Evolutionary conservation across 805 yeast species (phyloP).

Genomic region (Naumovozyma castellii): DNA sequence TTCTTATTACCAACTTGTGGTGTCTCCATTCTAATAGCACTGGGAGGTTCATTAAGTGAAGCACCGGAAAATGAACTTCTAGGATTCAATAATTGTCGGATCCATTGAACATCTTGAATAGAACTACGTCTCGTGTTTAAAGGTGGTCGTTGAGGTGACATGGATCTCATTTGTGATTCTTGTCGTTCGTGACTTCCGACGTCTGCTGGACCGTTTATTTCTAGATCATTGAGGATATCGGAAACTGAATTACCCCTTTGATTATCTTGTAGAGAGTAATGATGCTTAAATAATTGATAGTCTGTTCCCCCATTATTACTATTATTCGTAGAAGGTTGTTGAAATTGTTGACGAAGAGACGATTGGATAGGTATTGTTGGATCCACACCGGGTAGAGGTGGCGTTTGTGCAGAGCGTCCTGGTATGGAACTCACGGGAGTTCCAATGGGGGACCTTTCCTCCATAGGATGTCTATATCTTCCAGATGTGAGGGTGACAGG

Average conservation of each 20-base stretch:
- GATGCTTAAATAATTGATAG: slow-evolving; percentile 21
- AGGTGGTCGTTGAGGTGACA: not conserved
- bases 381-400: too few relatives aligned
- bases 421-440: slow-evolving; percentile 7
- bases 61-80: slow-evolving; percentile 29
- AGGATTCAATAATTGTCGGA: slow-evolving; percentile 28
- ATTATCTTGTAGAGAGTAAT: slow-evolving; percentile 21
- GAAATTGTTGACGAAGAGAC: slow-evolving; percentile 1
- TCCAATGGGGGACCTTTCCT: slow-evolving; percentile 13
- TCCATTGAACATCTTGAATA: slow-evolving; percentile 27
- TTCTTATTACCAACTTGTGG: slow-evolving; percentile 2
- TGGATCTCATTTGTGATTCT: not conserved
- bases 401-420: not conserved
- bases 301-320: too few relatives aligned
- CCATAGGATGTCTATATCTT: not conserved
- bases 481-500: not conserved
- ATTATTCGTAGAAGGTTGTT: too few relatives aligned
- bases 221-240: slow-evolving; percentile 17
- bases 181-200: not conserved
- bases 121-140: slow-evolving; percentile 20
- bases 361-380: not conserved
- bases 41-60: slow-evolving; percentile 15
- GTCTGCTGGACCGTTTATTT: slow-evolving; percentile 4
- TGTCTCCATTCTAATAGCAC: slow-evolving; percentile 3
- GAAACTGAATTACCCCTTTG: slow-evolving; percentile 13